Base-by-base conservation (phyloP, 305 asterid genomes). In the Nicotiana rustica region DNA sequence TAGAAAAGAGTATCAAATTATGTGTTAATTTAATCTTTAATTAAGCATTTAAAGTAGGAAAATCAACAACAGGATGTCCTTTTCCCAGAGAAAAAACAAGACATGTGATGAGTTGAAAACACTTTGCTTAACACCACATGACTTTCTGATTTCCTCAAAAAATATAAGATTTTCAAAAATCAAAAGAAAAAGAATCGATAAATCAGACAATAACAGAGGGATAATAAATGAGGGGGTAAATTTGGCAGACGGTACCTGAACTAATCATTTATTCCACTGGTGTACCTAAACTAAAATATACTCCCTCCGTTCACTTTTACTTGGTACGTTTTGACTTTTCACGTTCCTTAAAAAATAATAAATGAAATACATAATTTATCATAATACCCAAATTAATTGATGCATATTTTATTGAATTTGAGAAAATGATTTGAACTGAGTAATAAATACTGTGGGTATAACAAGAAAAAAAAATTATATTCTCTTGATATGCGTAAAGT, bases 51-150 rank as follows among this genome's bases (percentile, higher is more conserved):
- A 67, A 65, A 65, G n/a, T 12, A 65, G 18, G 10, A 29, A 29
- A 67, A 31, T 33, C 10, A 33, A 4, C 36, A 75, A 52, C 19
- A 52, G 29, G 29, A 75, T 75, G 65, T 75, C 47, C 65, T 52
- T 75, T 75, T 52, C 17, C 44, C 80, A 15, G 80, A 17, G 75
- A 19, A 31, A 6, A 75, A 8, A 29, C 64, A 52, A 75, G 65
- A 52, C 80, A 75, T 75, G 80, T 75, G 79, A 75, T 75, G 47
- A 29, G 80, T 75, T 75, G 80, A 52, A 73, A 64, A 29, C 69
- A 64, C 1, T 15, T 47, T 21, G 79, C 79, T 3, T 47, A 73
- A 49, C 62, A 49, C 13, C 62, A 73, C 62, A 73, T 73, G 79
- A 73, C 59, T 73, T 47, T 47, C 62, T 49, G 62, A 21, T 70